Evolutionary conservation across 2,329 filamentous ascomycete species (phyloP), one percentile per base, ranked within the genome.

Genomic region (Hypoxylon sp.): DNA sequence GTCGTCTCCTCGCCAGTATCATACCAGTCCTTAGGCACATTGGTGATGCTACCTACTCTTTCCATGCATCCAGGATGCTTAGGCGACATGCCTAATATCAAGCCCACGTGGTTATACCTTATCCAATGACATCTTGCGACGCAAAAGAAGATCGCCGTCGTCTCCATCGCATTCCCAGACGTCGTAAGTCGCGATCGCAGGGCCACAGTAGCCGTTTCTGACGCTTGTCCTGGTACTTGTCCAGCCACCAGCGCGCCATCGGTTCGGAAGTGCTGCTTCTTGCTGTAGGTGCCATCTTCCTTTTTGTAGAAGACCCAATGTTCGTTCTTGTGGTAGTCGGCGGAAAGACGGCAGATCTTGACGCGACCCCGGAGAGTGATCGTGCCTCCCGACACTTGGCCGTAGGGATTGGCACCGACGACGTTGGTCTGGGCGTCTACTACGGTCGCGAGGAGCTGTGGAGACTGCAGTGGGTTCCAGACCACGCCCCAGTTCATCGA

Each of bases 1-100:
- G 52, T 59, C 3, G 34, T 16, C 2, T 59, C 56, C 7, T 52
- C 40, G 2, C 56, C 56, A 9, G 49, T 44, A 1, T 52, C 56
- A 23, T 53, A 54, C 52, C 52, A 59, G 8, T 49, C 48, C 13
- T 19, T 44, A 16, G 51, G 43, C 17, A 56, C 35, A 37, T 56
- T 52, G 4, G 35, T 30, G 8, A 48, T 44, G 7, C 21, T 36
- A 3, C 48, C 55, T 3, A 56, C 52, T 40, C 55, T 48, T 34
- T 56, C 51, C 55, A 52, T 50, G n/a, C 21, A 35, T 7, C 46
- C 42, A 8, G 38, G 52, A 12, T 30, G 30, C 25, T 38, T 56
- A 8, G 36, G 49, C 9, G 53, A 57, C 17, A 49, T 51, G 19
- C 53, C 50, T 16, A 57, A 35, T 26, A 59, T 45, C 29, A 54